Base-by-base conservation (phyloP, 768 basidiomycete species). In the Boletus speciosus region DNA sequence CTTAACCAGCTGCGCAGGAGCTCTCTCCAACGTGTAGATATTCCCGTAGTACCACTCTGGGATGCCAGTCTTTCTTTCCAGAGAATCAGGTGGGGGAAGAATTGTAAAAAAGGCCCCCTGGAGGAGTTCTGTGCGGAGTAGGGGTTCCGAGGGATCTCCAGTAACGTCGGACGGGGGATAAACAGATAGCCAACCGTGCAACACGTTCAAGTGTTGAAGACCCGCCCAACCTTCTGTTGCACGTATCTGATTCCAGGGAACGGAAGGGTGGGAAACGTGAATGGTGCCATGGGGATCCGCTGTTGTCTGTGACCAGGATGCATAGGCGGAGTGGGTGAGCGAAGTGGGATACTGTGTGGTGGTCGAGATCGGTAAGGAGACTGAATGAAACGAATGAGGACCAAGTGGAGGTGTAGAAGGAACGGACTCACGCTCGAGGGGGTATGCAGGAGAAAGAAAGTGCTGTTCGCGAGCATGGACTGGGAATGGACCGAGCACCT, bases 141-240 rank as follows among this genome's bases (percentile, higher is more conserved):
- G 67, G 4, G 86, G 84, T 12, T 62, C 41, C 12, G 56, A 45
- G 21, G 41, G 21, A 27, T 55, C 44, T n/a, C 1, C 41, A 49
- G 25, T 3, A 39, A 49, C 11, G 42, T 51, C 55, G 32, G 50
- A 27, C 8, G 80, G 80, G 11, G 85, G 82, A 46, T 76, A 70
- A 16, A 93, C 56, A 2, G 79, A 84, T 5, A 94, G 54, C 10
- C 78, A 80, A 0, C 87, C 81, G 35, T 81, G 83, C 16, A 94
- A 75, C 31, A 93, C 71, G 8, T 81, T 77, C 61, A 92, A 84
- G 61, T 92, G 88, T 68, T 96, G 93, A 16, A 94, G 71, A 21
- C 82, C 85, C 23, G 91, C 86, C 93, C 93, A 94, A 12, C 93
- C 93, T 69, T 92, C 88, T 2, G 86, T 84, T 25, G 78, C 74